Conservation (phyloP, 2,329 filamentous ascomycete species). For the Mycocentrospora acerina region DNA sequence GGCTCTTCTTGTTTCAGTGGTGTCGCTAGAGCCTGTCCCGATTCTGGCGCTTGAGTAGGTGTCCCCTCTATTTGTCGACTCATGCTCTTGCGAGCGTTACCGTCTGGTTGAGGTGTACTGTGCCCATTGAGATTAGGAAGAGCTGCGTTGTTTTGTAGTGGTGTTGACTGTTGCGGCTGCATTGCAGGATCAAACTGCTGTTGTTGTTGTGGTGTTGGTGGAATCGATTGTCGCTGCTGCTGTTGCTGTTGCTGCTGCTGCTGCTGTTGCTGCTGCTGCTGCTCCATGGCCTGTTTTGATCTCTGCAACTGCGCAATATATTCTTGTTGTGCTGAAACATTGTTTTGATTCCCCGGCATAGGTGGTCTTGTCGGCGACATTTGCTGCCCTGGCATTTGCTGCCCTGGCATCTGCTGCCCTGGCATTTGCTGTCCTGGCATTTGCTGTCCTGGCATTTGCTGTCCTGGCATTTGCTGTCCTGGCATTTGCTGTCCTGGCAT, state of each 20-base stretch:
- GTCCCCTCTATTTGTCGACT: slow-evolving; percentile 42
- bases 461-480: slow-evolving; percentile 1
- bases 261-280: slow-evolving; percentile 29
- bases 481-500: slow-evolving; percentile 1
- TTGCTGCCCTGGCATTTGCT: slow-evolving; percentile 25
- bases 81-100: slow-evolving; percentile 37
- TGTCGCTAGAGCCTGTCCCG: slow-evolving; percentile 28
- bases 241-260: slow-evolving; percentile 22
- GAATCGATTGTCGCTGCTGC: slow-evolving; percentile 28
- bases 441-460: slow-evolving; percentile 28
- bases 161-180: slow-evolving; percentile 43
- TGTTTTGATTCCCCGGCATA: slow-evolving; percentile 34
- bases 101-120: slow-evolving; percentile 48
- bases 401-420: slow-evolving; percentile 24
- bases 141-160: slow-evolving; percentile 50
- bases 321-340: slow-evolving; percentile 53
- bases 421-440: slow-evolving; percentile 38
- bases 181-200: slow-evolving; percentile 32
- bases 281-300: slow-evolving; percentile 42
- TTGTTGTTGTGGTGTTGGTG: slow-evolving; percentile 43
- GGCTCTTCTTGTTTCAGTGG: slow-evolving; percentile 31
- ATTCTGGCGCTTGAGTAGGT: slow-evolving; percentile 30
- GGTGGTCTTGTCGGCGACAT: slow-evolving; percentile 40
- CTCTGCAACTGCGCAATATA: slow-evolving; percentile 49
- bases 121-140: slow-evolving; percentile 50